Evolutionary conservation across 371 early-diverging fungal species (phyloP).

Genomic region (Sporodiniella umbellata): DNA sequence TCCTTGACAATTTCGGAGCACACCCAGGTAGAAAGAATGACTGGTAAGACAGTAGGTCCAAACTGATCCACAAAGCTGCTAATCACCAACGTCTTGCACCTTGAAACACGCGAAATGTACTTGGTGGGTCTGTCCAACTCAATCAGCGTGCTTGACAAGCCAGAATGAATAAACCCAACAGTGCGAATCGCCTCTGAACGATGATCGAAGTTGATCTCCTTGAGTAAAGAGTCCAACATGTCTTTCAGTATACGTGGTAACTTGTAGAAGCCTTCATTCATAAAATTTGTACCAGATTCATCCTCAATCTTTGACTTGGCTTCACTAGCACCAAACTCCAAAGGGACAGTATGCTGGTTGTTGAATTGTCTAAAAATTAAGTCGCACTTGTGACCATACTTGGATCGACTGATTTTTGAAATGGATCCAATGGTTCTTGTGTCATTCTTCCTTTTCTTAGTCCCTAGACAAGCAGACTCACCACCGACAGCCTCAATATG

Average conservation of each 20-base stretch:
- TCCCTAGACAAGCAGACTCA: conserved; percentile 4
- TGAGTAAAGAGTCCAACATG: conserved; percentile 1
- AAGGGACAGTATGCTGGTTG: neutral
- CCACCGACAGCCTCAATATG: conserved; percentile 3
- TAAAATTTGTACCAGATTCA: neutral
- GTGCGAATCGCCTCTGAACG: conserved; percentile 3
- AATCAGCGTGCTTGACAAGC: conserved; percentile 5
- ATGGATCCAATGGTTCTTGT: neutral
- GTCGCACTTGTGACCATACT: neutral
- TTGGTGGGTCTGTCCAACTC: conserved; percentile 9
- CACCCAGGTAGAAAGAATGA: conserved; percentile 9
- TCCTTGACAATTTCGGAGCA: conserved; percentile 10
- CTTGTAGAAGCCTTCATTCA: conserved; percentile 1
- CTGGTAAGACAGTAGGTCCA: conserved; percentile 8
- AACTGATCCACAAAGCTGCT: conserved; percentile 6
- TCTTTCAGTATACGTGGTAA: neutral
- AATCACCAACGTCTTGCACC: conserved; percentile 3
- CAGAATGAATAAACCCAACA: conserved; percentile 8
- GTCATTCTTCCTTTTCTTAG: conserved; percentile 4
- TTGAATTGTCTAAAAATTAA: neutral
- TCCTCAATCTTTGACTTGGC: neutral
- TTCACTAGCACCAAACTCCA: conserved; percentile 2
- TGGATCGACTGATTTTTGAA: neutral
- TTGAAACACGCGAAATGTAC: conserved; percentile 7
- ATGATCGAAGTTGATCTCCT: conserved; percentile 3